phyloP scores from a whole-genome alignment of 1,284 basidiomycete species.

The Inonotus hispidus region DNA sequence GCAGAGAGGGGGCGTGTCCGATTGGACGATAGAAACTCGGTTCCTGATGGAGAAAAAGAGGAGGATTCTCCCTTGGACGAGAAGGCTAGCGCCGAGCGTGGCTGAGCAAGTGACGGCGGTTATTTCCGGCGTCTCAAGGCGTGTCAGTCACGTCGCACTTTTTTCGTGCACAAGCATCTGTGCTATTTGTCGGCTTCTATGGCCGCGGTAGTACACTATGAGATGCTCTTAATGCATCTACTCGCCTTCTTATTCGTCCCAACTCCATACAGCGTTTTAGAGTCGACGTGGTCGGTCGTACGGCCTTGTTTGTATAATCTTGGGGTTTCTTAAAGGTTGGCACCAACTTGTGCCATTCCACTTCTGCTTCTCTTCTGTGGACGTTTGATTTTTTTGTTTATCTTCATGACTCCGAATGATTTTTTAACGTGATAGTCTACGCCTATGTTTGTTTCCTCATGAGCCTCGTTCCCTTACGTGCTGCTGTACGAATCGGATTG shows the following conservation, averaged over 20 bases:
- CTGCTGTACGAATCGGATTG: no score
- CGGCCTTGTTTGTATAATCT: not conserved
- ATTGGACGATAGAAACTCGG: not conserved
- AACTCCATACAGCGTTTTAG: not conserved
- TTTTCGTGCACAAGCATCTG: not conserved
- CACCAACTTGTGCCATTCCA: not conserved
- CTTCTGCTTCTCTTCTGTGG: not conserved
- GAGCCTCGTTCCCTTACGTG: not conserved
- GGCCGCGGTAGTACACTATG: not conserved
- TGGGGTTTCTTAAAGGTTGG: not conserved
- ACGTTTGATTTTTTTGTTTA: not conserved
- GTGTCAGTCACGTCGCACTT: not conserved
- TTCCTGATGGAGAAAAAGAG: not conserved
- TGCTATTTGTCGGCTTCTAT: not conserved
- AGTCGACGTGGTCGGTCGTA: not conserved
- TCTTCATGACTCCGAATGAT: not conserved
- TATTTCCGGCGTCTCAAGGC: not conserved
- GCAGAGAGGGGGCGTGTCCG: no score
- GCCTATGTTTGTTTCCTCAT: not conserved
- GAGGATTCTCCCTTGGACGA: not conserved
- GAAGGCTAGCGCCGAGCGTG: not conserved
- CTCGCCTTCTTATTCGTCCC: not conserved
- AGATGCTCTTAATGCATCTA: not conserved
- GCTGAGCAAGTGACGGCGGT: not conserved
- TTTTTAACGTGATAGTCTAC: not conserved